A percentile compares a stretch with the other conserved stretches of the same genome.
Evolutionary conservation across 768 basidiomycete genomes (phyloP).

Genomic region (Pleurotus platypus): DNA sequence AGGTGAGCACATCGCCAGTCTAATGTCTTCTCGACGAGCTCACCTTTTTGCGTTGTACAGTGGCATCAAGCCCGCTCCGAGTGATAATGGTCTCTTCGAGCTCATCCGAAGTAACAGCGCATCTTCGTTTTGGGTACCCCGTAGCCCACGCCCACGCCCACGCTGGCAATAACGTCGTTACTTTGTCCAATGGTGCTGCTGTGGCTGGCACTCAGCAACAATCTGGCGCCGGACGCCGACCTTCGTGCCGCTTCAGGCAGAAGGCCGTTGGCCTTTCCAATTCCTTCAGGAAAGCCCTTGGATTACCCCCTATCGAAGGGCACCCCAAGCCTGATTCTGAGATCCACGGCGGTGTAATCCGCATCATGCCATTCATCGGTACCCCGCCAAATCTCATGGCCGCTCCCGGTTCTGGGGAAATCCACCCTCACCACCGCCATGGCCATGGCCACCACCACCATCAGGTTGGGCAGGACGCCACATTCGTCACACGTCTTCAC

Average conservation of each 20-base stretch:
- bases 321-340: constrained; percentile 1
- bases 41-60: constrained; percentile 13
- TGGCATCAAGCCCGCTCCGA: constrained; percentile 47
- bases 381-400: constrained; percentile 10
- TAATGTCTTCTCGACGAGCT: constrained; percentile 1
- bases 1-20: constrained; percentile 17
- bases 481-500: constrained; percentile 61
- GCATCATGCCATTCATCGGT: constrained; percentile 31
- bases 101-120: constrained; percentile 15
- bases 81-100: constrained; percentile 30
- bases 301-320: constrained; percentile 44
- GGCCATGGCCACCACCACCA: constrained; percentile 20
- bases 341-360: constrained; percentile 21
- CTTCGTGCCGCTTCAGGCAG: constrained; percentile 31
- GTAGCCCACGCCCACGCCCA: constrained; percentile 25
- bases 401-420: constrained; percentile 1
- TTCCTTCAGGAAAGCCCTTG: constrained; percentile 51
- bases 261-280: constrained; percentile 54
- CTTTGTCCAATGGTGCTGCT: constrained; percentile 17
- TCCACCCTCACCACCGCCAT: constrained; percentile 20
- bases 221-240: constrained; percentile 10
- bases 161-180: constrained; percentile 24
- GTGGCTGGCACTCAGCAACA: constrained; percentile 7
- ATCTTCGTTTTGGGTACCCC: constrained; percentile 36
- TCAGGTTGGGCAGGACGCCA: constrained; percentile 23